A percentile compares a stretch with the other conserved stretches of the same genome.
Evolutionary conservation across 2,329 filamentous ascomycete species (phyloP).

Genomic region (Apiospora kogelbergensis): DNA sequence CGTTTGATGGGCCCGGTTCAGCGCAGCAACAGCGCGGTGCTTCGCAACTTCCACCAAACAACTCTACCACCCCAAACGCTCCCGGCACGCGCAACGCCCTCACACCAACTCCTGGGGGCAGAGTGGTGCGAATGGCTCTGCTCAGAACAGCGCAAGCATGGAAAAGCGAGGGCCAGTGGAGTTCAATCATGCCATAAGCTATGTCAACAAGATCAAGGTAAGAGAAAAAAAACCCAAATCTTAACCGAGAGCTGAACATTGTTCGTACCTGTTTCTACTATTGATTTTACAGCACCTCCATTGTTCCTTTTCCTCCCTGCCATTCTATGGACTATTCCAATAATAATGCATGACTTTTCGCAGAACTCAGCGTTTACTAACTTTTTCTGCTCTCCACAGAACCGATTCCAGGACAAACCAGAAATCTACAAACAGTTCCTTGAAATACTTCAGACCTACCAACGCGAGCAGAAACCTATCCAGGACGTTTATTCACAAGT

Average conservation of each 20-base stretch:
- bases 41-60: constrained; percentile 29
- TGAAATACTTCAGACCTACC: constrained; percentile 96
- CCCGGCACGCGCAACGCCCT: constrained; percentile 53
- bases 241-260: not conserved
- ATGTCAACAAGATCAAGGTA: constrained; percentile 99
- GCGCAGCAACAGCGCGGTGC: constrained; percentile 31
- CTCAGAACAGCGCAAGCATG: constrained; percentile 56
- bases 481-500: constrained; percentile 98
- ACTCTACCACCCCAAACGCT: constrained; percentile 39
- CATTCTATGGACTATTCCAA: not conserved
- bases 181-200: constrained; percentile 98
- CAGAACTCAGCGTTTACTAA: constrained; percentile 5
- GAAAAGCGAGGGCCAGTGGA: constrained; percentile 94
- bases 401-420: constrained; percentile 92
- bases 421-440: constrained; percentile 99
- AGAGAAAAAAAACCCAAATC: constrained; percentile 26
- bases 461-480: constrained; percentile 96
- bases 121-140: constrained; percentile 61
- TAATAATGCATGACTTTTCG: constrained; percentile 8
- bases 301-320: not conserved
- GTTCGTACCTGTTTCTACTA: not conserved
- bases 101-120: constrained; percentile 60
- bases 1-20: constrained; percentile 31
- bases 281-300: not conserved
- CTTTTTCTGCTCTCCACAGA: constrained; percentile 52